These are phyloP conservation scores for Aegilops sharonensis DNA, from an alignment of 176 grass and related monocot species.

Conservation along the genomic window DNA sequence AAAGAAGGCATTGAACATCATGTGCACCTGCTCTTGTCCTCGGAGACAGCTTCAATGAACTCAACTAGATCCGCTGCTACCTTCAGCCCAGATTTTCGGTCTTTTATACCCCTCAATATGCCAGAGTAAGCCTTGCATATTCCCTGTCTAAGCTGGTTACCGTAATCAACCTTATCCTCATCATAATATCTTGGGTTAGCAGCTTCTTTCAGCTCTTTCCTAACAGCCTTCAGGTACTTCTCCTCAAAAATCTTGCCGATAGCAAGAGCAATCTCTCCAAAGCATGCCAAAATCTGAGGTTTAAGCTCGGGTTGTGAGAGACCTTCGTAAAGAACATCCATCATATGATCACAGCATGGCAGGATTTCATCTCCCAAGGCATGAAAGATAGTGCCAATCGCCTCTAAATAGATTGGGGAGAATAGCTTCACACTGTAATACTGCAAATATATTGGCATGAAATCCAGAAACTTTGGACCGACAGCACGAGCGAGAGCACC, in stretches of 20 bases:
- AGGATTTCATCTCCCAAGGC: conserved; percentile 79
- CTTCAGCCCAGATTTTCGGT: conserved; percentile 65
- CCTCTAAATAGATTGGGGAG: conserved; percentile 78
- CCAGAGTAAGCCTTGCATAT: conserved; percentile 92
- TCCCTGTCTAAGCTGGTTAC: conserved; percentile 75
- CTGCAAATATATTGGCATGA: conserved; percentile 76
- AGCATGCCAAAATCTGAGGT: conserved; percentile 78
- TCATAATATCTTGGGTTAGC: conserved; percentile 51
- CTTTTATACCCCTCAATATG: conserved; percentile 88
- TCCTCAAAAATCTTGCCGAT: conserved; percentile 69
- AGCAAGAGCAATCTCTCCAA: conserved; percentile 91
- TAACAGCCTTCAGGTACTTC: conserved; percentile 63
- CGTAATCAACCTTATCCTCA: conserved; percentile 85
- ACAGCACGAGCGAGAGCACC: conserved; percentile 81
- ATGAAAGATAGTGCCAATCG: conserved; percentile 82
- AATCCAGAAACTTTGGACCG: conserved; percentile 69
- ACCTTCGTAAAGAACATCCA: conserved; percentile 75
- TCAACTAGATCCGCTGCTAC: conserved; percentile 57
- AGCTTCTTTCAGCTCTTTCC: conserved; percentile 72
- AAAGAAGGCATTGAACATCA: conserved; percentile 1
- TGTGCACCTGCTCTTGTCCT: conserved; percentile 58
- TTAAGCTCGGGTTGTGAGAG: conserved; percentile 68
- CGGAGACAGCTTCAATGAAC: conserved; percentile 71
- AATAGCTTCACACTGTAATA: conserved; percentile 84
- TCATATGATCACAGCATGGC: conserved; percentile 75